Evolutionary conservation across 495 filamentous ascomycete species (phyloP).

Genomic region (Geoglossum glabrum): DNA sequence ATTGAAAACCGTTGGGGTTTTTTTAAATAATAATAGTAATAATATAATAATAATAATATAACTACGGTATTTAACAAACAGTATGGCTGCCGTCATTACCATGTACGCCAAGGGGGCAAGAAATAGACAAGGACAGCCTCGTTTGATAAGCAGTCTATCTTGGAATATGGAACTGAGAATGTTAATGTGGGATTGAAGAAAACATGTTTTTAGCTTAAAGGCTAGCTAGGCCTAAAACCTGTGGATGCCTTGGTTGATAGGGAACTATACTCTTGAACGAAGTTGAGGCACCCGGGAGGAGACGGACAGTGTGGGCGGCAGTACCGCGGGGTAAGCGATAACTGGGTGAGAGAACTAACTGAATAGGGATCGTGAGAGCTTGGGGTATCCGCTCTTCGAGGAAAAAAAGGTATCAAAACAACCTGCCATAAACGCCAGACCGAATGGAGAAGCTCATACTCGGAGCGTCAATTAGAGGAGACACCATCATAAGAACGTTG

Average conservation of each 20-base stretch:
- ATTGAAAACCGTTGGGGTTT: no score
- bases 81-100: not conserved
- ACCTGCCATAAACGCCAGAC: not conserved
- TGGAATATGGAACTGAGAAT: not conserved
- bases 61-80: not conserved
- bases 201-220: not conserved
- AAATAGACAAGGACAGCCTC: not conserved
- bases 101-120: not conserved
- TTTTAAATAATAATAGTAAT: no score
- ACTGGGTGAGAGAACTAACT: not conserved
- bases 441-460: not conserved
- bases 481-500: slow-evolving; percentile 1
- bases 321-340: not conserved
- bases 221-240: not conserved
- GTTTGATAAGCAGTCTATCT: not conserved
- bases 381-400: not conserved
- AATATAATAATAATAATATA: no score
- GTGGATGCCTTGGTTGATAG: not conserved
- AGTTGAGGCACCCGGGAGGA: not conserved
- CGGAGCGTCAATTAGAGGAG: not conserved
- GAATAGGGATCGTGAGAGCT: not conserved
- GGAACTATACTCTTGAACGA: not conserved
- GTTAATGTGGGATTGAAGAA: not conserved
- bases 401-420: not conserved
- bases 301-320: not conserved